Percentiles rank a stretch among this genome's conserved stretches.
Evolutionary conservation across 2,329 filamentous ascomycete genomes (phyloP).

Genomic region (Uncinocarpus reesii): DNA sequence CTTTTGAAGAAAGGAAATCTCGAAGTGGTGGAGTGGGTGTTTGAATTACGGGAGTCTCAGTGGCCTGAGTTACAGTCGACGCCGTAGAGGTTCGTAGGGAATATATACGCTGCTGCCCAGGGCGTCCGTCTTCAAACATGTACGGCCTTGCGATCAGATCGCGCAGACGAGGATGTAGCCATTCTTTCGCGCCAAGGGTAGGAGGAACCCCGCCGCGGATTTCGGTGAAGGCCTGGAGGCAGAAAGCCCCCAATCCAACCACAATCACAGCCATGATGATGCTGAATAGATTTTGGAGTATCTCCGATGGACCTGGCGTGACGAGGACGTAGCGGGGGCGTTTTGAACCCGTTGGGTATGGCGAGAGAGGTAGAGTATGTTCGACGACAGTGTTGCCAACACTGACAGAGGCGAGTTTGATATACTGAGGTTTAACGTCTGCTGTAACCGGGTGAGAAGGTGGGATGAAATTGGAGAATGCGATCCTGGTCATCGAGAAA

Average conservation of each 20-base stretch:
- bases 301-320: conserved; percentile 46
- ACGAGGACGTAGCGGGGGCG: conserved; percentile 61
- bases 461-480: conserved; percentile 43
- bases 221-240: conserved; percentile 54
- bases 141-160: conserved; percentile 34
- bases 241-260: conserved; percentile 51
- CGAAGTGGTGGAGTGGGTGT: conserved; percentile 19
- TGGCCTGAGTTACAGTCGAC: conserved; percentile 14
- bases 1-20: conserved; percentile 24
- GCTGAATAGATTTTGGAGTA: conserved; percentile 45
- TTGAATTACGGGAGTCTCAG: conserved; percentile 1
- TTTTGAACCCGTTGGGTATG: conserved; percentile 34
- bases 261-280: conserved; percentile 51
- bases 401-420: conserved; percentile 72
- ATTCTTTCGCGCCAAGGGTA: conserved; percentile 45
- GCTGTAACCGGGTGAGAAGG: conserved; percentile 41
- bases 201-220: conserved; percentile 49
- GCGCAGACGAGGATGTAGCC: conserved; percentile 46
- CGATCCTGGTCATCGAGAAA: conserved; percentile 49
- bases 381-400: conserved; percentile 70
- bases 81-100: conserved; percentile 13
- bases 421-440: conserved; percentile 45
- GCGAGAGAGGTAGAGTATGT: conserved; percentile 61
- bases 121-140: conserved; percentile 22
- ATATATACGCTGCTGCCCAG: conserved; percentile 17